These are phyloP conservation scores for Pseudoturritis turrita DNA, from an alignment of 345 rosid genomes.

Conservation along the genomic window DNA sequence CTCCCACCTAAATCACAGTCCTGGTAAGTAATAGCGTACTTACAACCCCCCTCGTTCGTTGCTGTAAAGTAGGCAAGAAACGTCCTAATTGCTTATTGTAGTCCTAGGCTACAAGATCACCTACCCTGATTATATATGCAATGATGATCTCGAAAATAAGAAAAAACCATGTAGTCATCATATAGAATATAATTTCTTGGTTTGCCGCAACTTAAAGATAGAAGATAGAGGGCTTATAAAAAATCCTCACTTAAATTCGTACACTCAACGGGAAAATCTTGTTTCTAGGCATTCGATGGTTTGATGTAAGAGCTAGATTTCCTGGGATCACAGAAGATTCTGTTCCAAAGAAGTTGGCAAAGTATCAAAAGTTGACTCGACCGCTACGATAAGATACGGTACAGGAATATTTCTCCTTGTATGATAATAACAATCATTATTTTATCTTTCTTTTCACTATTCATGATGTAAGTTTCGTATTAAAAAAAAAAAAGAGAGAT, in stretches of 20 bases:
- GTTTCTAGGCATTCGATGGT: slow-evolving; percentile 5
- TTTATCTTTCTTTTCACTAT: not conserved
- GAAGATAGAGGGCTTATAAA: not conserved
- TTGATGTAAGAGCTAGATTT: not conserved
- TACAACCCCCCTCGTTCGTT: not conserved
- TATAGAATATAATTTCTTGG: not conserved
- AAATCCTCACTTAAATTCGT: not conserved
- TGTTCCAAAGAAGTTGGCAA: slow-evolving; percentile 23
- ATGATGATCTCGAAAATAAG: not conserved
- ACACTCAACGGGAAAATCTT: too few relatives aligned
- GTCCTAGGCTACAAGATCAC: not conserved
- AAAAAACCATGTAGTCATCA: not conserved
- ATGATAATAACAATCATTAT: not conserved
- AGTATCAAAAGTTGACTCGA: slow-evolving; percentile 26
- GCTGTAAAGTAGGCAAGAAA: not conserved
- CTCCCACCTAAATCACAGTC: not conserved
- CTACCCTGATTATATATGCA: not conserved
- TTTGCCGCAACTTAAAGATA: not conserved
- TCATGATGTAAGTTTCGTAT: not conserved
- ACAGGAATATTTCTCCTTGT: slow-evolving; percentile 6
- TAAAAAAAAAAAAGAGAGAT: not conserved
- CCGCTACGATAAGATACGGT: slow-evolving; percentile 13
- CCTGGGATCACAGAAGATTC: slow-evolving; percentile 17
- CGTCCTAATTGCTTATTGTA: not conserved
- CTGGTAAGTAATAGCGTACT: slow-evolving; percentile 8